Base-by-base conservation (phyloP, 768 basidiomycete species). In the Pulveroboletus ravenelii region DNA sequence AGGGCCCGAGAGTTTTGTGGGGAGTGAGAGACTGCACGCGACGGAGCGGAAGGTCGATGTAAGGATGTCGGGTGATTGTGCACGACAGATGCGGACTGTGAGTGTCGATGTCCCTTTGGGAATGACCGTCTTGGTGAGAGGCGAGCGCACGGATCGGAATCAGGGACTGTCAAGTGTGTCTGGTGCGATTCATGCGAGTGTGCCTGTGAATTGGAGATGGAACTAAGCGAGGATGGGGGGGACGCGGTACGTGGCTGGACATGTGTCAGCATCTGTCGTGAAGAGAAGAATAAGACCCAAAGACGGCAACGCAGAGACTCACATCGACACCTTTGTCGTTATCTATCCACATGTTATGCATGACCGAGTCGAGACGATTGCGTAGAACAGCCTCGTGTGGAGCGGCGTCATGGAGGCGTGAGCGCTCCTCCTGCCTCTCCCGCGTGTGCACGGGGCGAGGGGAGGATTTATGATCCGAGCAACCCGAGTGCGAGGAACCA, bases 321-420 rank as follows among this genome's bases (percentile, higher is more conserved):
- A 68, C 66, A 29, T 67, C 61, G 17, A 55, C 17, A 29, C 56
- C 57, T 6, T 29, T 42, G 31, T 62, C 65, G 34, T 10, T 62
- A 47, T 65, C 60, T 54, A 65, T 60, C 17, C 47, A 45, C 58
- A 61, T 61, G 53, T 65, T 62, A 50, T 66, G 63, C n/a, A 83
- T 60, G 41, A 80, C 79, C 2, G 75, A 64, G 66, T 83, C 82
- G 15, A 82, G 65, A 10, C 78, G 70, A 42, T 70, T 75, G 8
- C 77, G 72, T 23, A 82, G 70, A 20, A 78, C 81, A 39, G 77
- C 77, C 57, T 77, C 79, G 47, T 78, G 81, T 1, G 78, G 80
- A 14, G 74, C 57, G 46, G 74, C 51, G 20, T 67, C 67, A 34
- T 62, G 59, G 49, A 60, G 53, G 52, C 56, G 60, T 5, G 47